Conservation (phyloP, 2,329 filamentous ascomycete genomes). For the Diaporthe amygdali region DNA sequence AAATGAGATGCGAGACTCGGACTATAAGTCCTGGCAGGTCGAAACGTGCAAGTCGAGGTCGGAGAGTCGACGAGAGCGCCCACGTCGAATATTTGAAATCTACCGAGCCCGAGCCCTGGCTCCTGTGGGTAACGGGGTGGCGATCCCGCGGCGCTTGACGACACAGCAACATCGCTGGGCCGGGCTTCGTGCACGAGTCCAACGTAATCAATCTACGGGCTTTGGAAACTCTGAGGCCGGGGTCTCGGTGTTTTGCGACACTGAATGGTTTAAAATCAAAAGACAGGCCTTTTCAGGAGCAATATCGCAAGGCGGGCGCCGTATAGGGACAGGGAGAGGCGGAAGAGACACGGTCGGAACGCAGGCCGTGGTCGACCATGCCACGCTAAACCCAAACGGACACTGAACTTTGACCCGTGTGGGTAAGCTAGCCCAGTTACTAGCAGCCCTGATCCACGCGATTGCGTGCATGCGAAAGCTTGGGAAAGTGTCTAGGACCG, state of each 20-base stretch:
- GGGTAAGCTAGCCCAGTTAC: not conserved
- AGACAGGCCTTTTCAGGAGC: not conserved
- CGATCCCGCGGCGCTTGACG: not conserved
- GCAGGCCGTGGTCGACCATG: not conserved
- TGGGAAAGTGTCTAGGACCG: not conserved
- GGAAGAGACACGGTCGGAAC: not conserved
- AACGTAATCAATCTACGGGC: not conserved
- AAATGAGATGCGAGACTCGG: not conserved
- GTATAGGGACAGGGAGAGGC: not conserved
- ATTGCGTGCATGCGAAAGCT: not conserved
- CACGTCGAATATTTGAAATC: constrained; percentile 6
- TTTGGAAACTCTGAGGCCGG: not conserved
- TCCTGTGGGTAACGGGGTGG: constrained; percentile 5
- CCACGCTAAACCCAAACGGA: constrained; percentile 12
- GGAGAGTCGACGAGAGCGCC: not conserved
- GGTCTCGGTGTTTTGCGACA: not conserved
- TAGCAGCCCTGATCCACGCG: constrained; percentile 8
- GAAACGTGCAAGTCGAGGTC: not conserved
- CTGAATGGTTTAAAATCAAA: not conserved
- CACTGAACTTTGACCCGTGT: constrained; percentile 8
- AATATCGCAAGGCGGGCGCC: not conserved
- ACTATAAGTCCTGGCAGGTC: not conserved
- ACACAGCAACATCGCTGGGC: not conserved
- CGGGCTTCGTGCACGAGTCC: not conserved
- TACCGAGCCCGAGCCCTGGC: constrained; percentile 14